Evolutionary conservation across 192 early-diverging fungal species (phyloP).

Genomic region (Spizellomyces sp.): DNA sequence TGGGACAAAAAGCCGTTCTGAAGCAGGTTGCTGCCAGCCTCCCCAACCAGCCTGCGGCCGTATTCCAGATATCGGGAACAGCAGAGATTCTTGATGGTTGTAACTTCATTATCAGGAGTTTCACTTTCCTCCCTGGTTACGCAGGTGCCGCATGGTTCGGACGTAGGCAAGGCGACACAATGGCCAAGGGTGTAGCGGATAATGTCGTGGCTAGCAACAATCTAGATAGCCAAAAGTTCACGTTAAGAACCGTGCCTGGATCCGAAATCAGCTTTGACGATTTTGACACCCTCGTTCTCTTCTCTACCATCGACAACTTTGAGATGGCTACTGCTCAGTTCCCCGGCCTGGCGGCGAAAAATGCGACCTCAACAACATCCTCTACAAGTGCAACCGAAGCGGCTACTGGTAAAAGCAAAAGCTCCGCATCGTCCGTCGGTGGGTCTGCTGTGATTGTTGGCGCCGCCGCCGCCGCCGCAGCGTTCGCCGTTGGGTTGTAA

Average conservation of each 20-base stretch:
- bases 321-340: constrained; percentile 7
- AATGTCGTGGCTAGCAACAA: neutral
- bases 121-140: constrained; percentile 7
- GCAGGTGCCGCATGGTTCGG: constrained; percentile 13
- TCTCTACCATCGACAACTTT: neutral
- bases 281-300: constrained; percentile 23
- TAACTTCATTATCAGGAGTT: constrained; percentile 11
- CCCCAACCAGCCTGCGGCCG: neutral
- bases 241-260: neutral
- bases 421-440: neutral
- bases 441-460: constrained; percentile 7
- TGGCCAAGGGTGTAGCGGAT: neutral
- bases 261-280: constrained; percentile 11
- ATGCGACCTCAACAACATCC: neutral
- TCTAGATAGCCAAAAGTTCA: neutral
- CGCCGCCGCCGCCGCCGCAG: constrained; percentile 1
- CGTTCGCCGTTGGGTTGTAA: neutral
- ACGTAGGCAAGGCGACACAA: neutral
- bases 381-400: neutral
- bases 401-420: neutral
- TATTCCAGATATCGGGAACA: constrained; percentile 11
- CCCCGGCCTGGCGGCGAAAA: neutral
- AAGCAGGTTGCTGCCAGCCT: neutral
- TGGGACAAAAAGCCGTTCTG: constrained; percentile 1
- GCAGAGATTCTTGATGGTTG: constrained; percentile 27